Percentiles rank a stretch among this genome's conserved stretches.
Evolutionary conservation across 2,329 filamentous ascomycete genomes (phyloP).

Genomic region (Ceratocystiopsis brevicomis): DNA sequence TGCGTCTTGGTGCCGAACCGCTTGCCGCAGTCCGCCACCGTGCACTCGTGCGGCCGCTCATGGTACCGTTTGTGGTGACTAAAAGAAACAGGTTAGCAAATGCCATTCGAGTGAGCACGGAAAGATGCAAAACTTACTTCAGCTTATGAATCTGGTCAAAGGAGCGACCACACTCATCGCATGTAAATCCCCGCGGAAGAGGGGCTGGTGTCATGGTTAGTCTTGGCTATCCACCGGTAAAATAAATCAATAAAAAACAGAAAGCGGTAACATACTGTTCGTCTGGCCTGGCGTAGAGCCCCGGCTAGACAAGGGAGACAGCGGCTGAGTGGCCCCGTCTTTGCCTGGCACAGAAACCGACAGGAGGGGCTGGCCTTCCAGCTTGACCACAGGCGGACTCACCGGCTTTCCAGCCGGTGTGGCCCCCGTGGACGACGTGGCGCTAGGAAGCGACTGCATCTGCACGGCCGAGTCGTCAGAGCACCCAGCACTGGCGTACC

Average conservation of each 20-base stretch:
- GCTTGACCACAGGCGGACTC: conserved; percentile 7
- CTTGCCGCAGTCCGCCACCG: conserved; percentile 28
- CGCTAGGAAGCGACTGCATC: too few species aligned
- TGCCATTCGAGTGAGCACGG: background rate
- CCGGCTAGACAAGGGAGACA: conserved; percentile 20
- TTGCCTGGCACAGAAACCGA: conserved; percentile 18
- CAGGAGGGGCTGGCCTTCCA: conserved; percentile 26
- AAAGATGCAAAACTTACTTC: conserved; percentile 22
- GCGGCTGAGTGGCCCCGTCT: conserved; percentile 14
- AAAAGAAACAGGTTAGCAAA: background rate
- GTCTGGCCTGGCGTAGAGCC: conserved; percentile 9
- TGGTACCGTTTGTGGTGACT: conserved; percentile 43
- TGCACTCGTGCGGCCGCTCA: conserved; percentile 31
- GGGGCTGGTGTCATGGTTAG: conserved; percentile 6
- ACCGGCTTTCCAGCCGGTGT: conserved; percentile 8
- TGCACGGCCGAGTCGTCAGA: too few species aligned
- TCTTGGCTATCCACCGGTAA: background rate
- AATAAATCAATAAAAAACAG: conserved; percentile 8
- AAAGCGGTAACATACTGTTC: conserved; percentile 10
- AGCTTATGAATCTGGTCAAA: conserved; percentile 43
- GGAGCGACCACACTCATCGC: conserved; percentile 23
- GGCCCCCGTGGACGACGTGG: too few species aligned
- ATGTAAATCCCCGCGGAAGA: conserved; percentile 17
- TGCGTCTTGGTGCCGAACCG: conserved; percentile 44
- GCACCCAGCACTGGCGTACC: background rate